These are phyloP conservation scores for Theileria luwenshuni DNA, from an alignment of 169 alveolate genomes.

Conservation along the genomic window DNA sequence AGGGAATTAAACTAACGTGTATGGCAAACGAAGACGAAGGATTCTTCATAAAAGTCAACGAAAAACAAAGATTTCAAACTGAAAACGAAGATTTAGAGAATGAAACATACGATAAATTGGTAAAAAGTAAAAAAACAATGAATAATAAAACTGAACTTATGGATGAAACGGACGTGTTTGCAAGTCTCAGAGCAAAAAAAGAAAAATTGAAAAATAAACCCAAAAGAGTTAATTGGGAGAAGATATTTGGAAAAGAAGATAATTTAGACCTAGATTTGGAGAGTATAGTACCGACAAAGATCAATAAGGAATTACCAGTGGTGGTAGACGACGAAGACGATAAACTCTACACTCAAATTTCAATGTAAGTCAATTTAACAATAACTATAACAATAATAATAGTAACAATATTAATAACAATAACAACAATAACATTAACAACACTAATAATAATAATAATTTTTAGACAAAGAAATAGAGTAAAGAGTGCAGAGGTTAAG, in stretches of 20 bases:
- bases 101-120: slow-evolving; percentile 1
- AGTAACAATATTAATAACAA: neutral
- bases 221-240: slow-evolving; percentile 56
- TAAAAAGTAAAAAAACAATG: neutral
- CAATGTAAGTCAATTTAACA: slow-evolving; percentile 28
- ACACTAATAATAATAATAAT: neutral
- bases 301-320: slow-evolving; percentile 18
- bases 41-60: slow-evolving; percentile 36
- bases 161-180: slow-evolving; percentile 45
- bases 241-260: slow-evolving; percentile 24
- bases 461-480: slow-evolving; percentile 16
- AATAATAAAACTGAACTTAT: slow-evolving; percentile 22
- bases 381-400: neutral
- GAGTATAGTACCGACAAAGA: slow-evolving; percentile 20
- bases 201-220: slow-evolving; percentile 40
- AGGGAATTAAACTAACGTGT: slow-evolving; percentile 34
- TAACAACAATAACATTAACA: neutral
- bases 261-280: slow-evolving; percentile 10
- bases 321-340: slow-evolving; percentile 60
- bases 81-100: slow-evolving; percentile 9
- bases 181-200: slow-evolving; percentile 41
- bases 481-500: neutral
- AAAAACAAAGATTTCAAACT: neutral
- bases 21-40: slow-evolving; percentile 49
- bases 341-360: slow-evolving; percentile 45